Evolutionary conservation across 2,329 filamentous ascomycete species (phyloP).

Genomic region (Aureobasidium sp.): DNA sequence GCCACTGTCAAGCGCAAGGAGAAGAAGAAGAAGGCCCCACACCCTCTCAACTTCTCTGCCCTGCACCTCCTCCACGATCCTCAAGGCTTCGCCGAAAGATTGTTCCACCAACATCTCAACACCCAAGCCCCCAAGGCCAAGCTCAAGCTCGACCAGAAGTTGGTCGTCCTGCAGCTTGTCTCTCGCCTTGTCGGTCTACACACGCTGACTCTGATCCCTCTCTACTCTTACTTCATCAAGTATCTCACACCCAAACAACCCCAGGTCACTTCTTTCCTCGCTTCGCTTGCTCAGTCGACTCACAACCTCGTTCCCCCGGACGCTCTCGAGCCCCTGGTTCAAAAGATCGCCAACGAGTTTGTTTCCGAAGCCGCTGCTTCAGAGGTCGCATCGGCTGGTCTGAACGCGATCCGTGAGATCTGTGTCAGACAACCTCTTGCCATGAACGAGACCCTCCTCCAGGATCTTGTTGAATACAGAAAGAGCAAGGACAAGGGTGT

Average conservation of each 20-base stretch:
- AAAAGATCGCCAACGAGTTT: constrained; percentile 98
- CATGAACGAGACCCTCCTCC: constrained; percentile 90
- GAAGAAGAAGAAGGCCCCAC: constrained; percentile 78
- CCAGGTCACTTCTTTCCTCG: constrained; percentile 86
- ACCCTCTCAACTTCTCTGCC: constrained; percentile 91
- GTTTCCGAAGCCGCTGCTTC: constrained; percentile 88
- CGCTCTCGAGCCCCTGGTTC: constrained; percentile 77
- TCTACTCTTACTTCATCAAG: constrained; percentile 97
- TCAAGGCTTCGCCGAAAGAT: constrained; percentile 80
- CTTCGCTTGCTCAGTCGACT: constrained; percentile 82
- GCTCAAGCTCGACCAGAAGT: constrained; percentile 77
- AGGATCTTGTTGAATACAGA: constrained; percentile 90
- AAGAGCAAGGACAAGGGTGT: constrained; percentile 98
- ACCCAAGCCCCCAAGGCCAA: constrained; percentile 66
- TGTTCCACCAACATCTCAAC: constrained; percentile 88
- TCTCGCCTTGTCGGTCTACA: constrained; percentile 87
- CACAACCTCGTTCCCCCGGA: constrained; percentile 90
- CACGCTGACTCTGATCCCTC: constrained; percentile 76
- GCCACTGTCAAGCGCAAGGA: constrained; percentile 75
- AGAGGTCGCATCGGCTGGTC: constrained; percentile 82
- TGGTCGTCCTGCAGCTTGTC: constrained; percentile 83
- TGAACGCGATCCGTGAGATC: constrained; percentile 92
- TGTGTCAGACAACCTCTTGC: constrained; percentile 89
- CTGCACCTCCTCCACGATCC: constrained; percentile 90
- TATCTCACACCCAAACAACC: constrained; percentile 78